Base-by-base conservation (phyloP, 2,329 filamentous ascomycete species). In the Madurella fahalii region DNA sequence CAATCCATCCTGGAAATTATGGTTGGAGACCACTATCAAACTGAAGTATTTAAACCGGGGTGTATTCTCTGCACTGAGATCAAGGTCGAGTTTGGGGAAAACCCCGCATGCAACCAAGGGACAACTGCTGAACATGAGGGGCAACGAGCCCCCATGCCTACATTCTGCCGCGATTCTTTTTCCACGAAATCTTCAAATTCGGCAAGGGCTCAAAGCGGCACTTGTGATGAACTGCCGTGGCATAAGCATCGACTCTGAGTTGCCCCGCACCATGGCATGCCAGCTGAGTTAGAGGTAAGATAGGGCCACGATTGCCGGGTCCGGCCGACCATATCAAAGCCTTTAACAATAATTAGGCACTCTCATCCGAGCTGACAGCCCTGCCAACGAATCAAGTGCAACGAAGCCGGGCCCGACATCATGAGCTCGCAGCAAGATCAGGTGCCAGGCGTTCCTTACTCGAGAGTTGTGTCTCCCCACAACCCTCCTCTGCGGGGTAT, bases 401-500 rank as follows among this genome's bases (percentile, higher is more conserved):
- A 25, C 3, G 34, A 37, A 37, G 34, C 13, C 9, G 34, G 9
- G 11, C 13, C 13, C 13, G 34, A 37, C 45, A 40, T 25, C 32
- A 52, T 56, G 53, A 18, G 32, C 18, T 40, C 48, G 2, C 40
- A 47, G 30, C 39, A 52, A n/a, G 25, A 25, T 20, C 18, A 25
- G 9, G 5, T 16, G 4, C 30, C 17, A 9, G 40, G 17, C 7
- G 17, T 16, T 7, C 2, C 32, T 9, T 58, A 53, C 20, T 12
- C 51, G 15, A 39, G 53, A 25, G 37, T 56, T 9, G 4, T 16
- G 5, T 56, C 57, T 8, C 48, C 42, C 4, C 53, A 59, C 18
- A 47, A 52, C 16, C 53, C 57, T 16, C 53, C 57, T 5, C 31
- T 59, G 11, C 43, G 54, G 39, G 49, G 57, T 58, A 50, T 9